Percentiles rank a stretch among this genome's conserved stretches.
Evolutionary conservation across 1,284 basidiomycete genomes (phyloP).

Genomic region (Rhodotorula glutinis): DNA sequence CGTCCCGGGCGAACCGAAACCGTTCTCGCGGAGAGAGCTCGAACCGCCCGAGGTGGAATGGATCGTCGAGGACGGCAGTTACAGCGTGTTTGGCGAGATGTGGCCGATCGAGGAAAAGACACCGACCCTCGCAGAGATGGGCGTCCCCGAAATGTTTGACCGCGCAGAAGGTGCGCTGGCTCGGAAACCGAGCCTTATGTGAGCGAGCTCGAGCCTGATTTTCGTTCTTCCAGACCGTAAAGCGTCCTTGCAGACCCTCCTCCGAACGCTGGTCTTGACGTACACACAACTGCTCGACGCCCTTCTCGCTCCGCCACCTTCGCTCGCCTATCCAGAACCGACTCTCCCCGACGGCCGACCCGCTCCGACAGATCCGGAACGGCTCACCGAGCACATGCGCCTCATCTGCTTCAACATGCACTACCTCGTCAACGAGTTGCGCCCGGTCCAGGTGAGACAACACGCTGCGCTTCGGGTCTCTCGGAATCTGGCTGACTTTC

Average conservation of each 20-base stretch:
- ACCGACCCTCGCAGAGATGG: constrained; percentile 42
- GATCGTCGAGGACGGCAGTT: constrained; percentile 45
- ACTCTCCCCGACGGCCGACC: constrained; percentile 17
- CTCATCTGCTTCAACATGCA: constrained; percentile 46
- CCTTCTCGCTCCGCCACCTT: constrained; percentile 43
- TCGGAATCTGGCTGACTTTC: not conserved
- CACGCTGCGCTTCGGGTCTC: not conserved
- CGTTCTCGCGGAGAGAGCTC: constrained; percentile 36
- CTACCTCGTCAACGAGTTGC: constrained; percentile 46
- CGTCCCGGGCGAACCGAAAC: constrained; percentile 7
- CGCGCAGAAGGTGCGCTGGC: constrained; percentile 10
- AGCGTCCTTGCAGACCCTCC: constrained; percentile 42
- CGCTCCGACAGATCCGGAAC: constrained; percentile 31
- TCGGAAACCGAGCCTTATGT: too few species aligned
- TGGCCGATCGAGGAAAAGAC: constrained; percentile 45
- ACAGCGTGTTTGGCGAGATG: constrained; percentile 45
- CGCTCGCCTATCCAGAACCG: constrained; percentile 30
- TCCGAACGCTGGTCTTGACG: constrained; percentile 41
- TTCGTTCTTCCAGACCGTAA: constrained; percentile 39
- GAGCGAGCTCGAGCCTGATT: too few species aligned
- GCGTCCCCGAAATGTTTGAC: constrained; percentile 42
- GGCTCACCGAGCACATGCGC: constrained; percentile 43
- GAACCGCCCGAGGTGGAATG: constrained; percentile 46
- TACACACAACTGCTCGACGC: constrained; percentile 45
- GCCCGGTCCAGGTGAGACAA: constrained; percentile 41